Base-by-base conservation (phyloP, 352 stramenopile species). In the Pilasporangium apinafurcum region DNA sequence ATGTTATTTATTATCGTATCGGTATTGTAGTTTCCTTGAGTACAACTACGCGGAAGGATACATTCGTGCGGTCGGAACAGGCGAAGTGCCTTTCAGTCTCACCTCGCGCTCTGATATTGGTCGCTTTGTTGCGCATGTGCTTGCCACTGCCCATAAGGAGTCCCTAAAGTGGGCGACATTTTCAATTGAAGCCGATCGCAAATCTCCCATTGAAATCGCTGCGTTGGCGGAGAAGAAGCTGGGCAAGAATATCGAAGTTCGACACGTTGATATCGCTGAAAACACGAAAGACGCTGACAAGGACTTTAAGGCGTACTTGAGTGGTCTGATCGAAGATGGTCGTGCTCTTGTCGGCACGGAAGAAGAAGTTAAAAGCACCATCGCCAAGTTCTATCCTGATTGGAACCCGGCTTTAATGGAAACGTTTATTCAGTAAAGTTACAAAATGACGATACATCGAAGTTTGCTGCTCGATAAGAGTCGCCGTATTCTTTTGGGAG, bases 161-260 rank as follows among this genome's bases (percentile, higher is more conserved):
- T 41, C 18, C 12, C 31, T 66, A 16, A 26, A 48, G 18, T 59
- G 47, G 28, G 38, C 48, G 22, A 42, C 29, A 4, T 45, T 62
- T 22, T 45, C 51, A 1, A 33, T 66, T 21, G 52, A 62, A 25
- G 48, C 43, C 13, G 43, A 59, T 18, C 57, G 52, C 21, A 33
- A 54, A 40, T 56, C 51, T 0, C 38, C 52, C 2, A 32, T 58
- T 18, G 51, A 66, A 35, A 58, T 62, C 21, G 39, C 29, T 8
- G 47, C 39, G 14, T 36, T 59, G 4, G 47, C 33, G 0, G 57
- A 62, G 39, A 58, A 62, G 47, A 66, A 62, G 39, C 26, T 62
- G 13, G 41, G 44, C 37, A 66, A 54, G 48, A 66, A 56, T 40
- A 53, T 62, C 24, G 48, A 62, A 26, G 12, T 62, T 27, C 47